Evolutionary conservation across 2,329 filamentous ascomycete genomes (phyloP), one percentile per base, ranked within the genome.

Genomic region (Periconia sp.): DNA sequence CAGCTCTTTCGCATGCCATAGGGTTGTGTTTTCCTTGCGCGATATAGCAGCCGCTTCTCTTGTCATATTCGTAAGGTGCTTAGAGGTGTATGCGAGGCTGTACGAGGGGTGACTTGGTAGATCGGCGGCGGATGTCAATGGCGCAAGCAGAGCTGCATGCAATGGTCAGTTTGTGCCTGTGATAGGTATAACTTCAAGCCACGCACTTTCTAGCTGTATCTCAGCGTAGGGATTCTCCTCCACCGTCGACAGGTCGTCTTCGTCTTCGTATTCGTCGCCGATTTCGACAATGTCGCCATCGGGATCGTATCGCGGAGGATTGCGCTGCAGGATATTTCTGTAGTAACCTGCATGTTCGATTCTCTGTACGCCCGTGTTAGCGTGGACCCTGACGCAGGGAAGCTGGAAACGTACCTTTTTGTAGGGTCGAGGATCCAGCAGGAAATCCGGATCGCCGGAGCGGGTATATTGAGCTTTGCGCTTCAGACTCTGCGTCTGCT

Each of bases 401-500:
- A 18, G 12, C 22, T 16, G 17, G 31, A 21, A 7, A 63, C 77
- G 48, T 68, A 87, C 88, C 79, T 88, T 85, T 70, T 83, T 87
- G 72, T 90, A 89, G 10, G 82, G 80, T 55, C 83, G 79, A 30
- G 84, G 83, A 3, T 86, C 86, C 19, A 78, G 79, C 1, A 59
- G 44, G 26, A 59, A 55, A 36, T 86, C 83, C 50, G 91, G 76
- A 59, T 86, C 84, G 45, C 87, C 87, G 61, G 84, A 78, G 57
- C 82, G 85, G 32, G 87, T 81, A 63, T 88, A 88, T 56, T 83
- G 80, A 31, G 88, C 85, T 57, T 83, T 81, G 68, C 84, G 87
- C 75, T 91, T 89, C 32, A 92, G 77, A 67, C 92, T 92, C 69
- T 89, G 83, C 48, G 87, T 87, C 62, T 88, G 85, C 69, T 91